A percentile compares a stretch with the other conserved stretches of the same genome.
Conservation (phyloP, 768 basidiomycete genomes). For the Dictyophora rubrovolvata region DNA sequence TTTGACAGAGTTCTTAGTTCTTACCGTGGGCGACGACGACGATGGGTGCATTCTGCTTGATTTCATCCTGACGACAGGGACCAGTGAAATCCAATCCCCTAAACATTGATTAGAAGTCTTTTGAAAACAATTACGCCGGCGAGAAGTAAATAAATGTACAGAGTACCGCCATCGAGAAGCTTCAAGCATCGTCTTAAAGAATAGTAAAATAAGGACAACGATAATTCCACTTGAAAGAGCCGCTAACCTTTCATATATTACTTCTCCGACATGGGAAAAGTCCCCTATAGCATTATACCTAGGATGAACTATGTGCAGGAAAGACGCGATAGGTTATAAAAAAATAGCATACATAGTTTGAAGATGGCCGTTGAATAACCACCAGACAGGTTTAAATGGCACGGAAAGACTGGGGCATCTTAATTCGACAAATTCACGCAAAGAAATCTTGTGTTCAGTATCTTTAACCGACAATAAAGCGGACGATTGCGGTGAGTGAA, state of each 20-base stretch:
- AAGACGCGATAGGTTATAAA: background rate
- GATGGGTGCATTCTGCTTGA: slow-evolving; percentile 32
- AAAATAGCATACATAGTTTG: slow-evolving; percentile 34
- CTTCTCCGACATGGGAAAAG: slow-evolving; percentile 45
- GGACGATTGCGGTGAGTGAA: background rate
- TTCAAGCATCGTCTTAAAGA: slow-evolving; percentile 35
- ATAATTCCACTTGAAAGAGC: slow-evolving; percentile 12
- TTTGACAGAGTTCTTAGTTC: background rate
- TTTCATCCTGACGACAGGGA: slow-evolving; percentile 13
- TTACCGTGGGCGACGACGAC: slow-evolving; percentile 32
- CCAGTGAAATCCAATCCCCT: slow-evolving; percentile 57
- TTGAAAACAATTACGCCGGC: background rate
- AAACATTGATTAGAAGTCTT: background rate
- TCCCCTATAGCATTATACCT: slow-evolving; percentile 47
- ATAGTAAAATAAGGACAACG: background rate
- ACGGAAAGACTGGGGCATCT: slow-evolving; percentile 15
- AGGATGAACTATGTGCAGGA: background rate
- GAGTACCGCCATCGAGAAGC: slow-evolving; percentile 51
- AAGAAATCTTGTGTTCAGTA: background rate
- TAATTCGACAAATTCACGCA: slow-evolving; percentile 12
- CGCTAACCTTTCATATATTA: slow-evolving; percentile 46
- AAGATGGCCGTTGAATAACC: slow-evolving; percentile 49
- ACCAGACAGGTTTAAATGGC: slow-evolving; percentile 38
- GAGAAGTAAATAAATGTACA: slow-evolving; percentile 32
- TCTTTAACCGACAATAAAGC: background rate